phyloP scores from a whole-genome alignment of 192 early-diverging fungal species.

The Dissophora globulifera region DNA sequence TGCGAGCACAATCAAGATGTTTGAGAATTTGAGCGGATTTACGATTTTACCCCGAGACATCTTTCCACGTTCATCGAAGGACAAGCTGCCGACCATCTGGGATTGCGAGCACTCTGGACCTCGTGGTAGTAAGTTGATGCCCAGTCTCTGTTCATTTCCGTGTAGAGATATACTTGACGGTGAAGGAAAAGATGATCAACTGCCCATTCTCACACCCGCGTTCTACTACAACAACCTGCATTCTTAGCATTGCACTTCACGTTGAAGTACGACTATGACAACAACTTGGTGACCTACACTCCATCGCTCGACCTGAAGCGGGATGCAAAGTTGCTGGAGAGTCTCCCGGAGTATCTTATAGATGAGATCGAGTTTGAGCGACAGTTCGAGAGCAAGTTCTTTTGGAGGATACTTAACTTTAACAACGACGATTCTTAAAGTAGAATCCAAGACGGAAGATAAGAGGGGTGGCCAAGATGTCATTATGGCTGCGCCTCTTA shows the following conservation, averaged over 20 bases:
- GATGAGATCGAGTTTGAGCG: constrained; percentile 34
- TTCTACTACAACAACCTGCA: not conserved
- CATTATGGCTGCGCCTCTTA: too few relatives aligned
- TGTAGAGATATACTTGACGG: too few relatives aligned
- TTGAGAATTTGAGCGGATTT: constrained; percentile 30
- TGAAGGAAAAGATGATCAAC: too few relatives aligned
- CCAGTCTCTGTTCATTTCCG: too few relatives aligned
- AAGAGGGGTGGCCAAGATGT: too few relatives aligned
- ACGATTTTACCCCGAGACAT: constrained; percentile 21
- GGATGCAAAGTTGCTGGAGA: constrained; percentile 20
- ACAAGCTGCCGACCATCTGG: constrained; percentile 15
- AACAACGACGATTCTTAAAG: constrained; percentile 19
- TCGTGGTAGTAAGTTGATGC: constrained; percentile 34
- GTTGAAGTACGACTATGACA: constrained; percentile 21
- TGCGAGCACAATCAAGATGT: constrained; percentile 25
- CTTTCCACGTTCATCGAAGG: constrained; percentile 13
- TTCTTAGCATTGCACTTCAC: constrained; percentile 31
- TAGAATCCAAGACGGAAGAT: too few relatives aligned
- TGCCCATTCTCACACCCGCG: not conserved
- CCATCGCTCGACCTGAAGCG: constrained; percentile 10
- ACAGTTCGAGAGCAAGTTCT: constrained; percentile 37
- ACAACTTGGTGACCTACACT: constrained; percentile 6
- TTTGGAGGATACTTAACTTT: constrained; percentile 35
- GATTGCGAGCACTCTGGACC: constrained; percentile 40
- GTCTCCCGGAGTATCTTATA: constrained; percentile 35